A percentile compares a stretch with the other conserved stretches of the same genome.
Conservation (phyloP, 805 yeast species). For the Metschnikowia lunata region DNA sequence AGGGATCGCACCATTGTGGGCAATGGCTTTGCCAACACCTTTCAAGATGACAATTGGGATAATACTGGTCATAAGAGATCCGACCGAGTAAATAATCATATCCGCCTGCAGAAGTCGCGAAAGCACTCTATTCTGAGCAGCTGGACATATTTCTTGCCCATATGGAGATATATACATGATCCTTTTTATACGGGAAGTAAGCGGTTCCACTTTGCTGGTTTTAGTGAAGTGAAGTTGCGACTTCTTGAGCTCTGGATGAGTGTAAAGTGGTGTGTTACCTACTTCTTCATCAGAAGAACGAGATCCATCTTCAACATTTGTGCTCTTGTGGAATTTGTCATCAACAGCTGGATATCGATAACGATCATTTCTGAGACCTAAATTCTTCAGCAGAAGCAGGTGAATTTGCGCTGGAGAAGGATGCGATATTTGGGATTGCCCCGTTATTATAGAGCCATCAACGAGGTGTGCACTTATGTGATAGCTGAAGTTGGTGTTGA, state of each 20-base stretch:
- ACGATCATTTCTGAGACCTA: neutral
- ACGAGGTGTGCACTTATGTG: slow-evolving; percentile 74
- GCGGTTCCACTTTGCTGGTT: slow-evolving; percentile 48
- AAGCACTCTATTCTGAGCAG: slow-evolving; percentile 60
- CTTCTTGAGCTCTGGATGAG: slow-evolving; percentile 70
- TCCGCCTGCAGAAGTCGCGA: slow-evolving; percentile 47
- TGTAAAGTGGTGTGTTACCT: slow-evolving; percentile 65
- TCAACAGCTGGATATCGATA: neutral
- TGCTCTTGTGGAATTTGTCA: neutral
- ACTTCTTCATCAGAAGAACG: slow-evolving; percentile 38
- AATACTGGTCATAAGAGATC: slow-evolving; percentile 84
- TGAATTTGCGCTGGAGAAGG: slow-evolving; percentile 42
- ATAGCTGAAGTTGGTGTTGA: slow-evolving; percentile 79
- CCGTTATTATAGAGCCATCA: slow-evolving; percentile 73
- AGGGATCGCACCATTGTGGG: slow-evolving; percentile 9
- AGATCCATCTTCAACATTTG: neutral
- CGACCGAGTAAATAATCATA: slow-evolving; percentile 70
- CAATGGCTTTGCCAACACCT: slow-evolving; percentile 67
- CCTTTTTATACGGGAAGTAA: slow-evolving; percentile 69
- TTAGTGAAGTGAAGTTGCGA: slow-evolving; percentile 75
- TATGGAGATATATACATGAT: slow-evolving; percentile 80
- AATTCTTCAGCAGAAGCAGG: too few species aligned
- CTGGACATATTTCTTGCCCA: slow-evolving; percentile 81
- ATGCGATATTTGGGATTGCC: slow-evolving; percentile 92
- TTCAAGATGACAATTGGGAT: slow-evolving; percentile 71